Conservation (phyloP, 495 filamentous ascomycete species). For the Choiromyces venosus region DNA sequence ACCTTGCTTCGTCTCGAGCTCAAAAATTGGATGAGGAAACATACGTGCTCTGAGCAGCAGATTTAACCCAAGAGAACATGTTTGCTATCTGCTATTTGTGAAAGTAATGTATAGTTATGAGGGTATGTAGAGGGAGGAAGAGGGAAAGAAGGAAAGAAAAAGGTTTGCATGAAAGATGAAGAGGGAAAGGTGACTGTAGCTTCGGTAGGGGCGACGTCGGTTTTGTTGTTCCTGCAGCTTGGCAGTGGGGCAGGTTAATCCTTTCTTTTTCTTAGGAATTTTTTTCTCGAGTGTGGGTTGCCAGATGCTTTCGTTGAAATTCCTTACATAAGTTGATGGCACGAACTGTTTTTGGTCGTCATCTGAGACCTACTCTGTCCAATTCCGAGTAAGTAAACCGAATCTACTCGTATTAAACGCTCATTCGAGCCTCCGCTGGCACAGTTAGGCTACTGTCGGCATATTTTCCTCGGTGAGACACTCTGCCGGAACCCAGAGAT, state of each 20-base stretch:
- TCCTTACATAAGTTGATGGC: background rate
- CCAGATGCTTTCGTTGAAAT: background rate
- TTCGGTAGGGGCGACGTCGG: background rate
- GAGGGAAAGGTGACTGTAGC: background rate
- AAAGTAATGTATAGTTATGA: background rate
- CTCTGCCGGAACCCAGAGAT: background rate
- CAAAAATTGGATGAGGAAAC: background rate
- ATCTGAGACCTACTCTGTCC: background rate
- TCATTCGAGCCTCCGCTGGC: background rate
- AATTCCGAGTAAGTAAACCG: background rate
- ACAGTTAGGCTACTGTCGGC: background rate
- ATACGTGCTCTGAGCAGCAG: constrained; percentile 34
- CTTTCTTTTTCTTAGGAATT: background rate
- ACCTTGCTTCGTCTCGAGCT: background rate
- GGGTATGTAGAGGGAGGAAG: background rate
- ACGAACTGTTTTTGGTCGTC: background rate
- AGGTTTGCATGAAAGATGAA: background rate
- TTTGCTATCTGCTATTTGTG: background rate
- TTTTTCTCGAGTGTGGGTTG: background rate
- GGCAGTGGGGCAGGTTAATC: background rate
- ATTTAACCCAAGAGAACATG: constrained; percentile 35
- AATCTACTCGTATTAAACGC: background rate
- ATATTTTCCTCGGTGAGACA: background rate
- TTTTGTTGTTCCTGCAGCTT: constrained; percentile 5
- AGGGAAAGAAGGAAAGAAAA: background rate